These are phyloP conservation scores for Chlorella ohadii DNA, from an alignment of 139 green algal genomes.

Conservation along the genomic window DNA sequence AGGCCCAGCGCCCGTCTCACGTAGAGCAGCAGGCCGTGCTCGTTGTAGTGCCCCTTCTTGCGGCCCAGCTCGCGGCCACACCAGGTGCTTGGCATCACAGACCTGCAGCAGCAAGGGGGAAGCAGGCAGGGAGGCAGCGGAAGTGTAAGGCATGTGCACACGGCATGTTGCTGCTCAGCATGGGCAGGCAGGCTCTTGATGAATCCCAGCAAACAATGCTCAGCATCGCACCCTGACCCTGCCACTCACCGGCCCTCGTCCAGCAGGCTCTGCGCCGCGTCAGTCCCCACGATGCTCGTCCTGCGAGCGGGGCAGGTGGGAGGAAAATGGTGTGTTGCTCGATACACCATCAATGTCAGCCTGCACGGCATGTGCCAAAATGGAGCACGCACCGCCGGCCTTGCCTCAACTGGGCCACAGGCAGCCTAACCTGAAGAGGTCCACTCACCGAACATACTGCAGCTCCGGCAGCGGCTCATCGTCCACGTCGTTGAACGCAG, in stretches of 20 bases:
- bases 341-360: neutral
- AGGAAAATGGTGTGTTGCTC: too few species aligned
- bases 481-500: conserved; percentile 62
- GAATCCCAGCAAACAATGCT: too few species aligned
- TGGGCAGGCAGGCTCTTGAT: too few species aligned
- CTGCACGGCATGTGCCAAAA: too few species aligned
- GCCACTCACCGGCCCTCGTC: too few species aligned
- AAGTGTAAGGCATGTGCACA: neutral
- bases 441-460: conserved; percentile 42
- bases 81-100: neutral
- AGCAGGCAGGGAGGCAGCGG: neutral
- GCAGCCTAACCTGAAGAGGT: too few species aligned
- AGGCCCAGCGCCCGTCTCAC: neutral
- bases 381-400: too few species aligned
- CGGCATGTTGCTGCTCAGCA: neutral
- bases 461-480: conserved; percentile 24
- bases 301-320: neutral
- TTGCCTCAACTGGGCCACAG: too few species aligned
- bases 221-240: too few species aligned
- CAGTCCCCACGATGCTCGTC: neutral
- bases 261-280: too few species aligned
- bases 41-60: neutral
- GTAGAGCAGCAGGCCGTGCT: neutral
- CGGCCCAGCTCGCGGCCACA: neutral
- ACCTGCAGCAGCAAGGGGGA: neutral